Conservation (phyloP, 305 asterid species). For the Fraxinus sp. region DNA sequence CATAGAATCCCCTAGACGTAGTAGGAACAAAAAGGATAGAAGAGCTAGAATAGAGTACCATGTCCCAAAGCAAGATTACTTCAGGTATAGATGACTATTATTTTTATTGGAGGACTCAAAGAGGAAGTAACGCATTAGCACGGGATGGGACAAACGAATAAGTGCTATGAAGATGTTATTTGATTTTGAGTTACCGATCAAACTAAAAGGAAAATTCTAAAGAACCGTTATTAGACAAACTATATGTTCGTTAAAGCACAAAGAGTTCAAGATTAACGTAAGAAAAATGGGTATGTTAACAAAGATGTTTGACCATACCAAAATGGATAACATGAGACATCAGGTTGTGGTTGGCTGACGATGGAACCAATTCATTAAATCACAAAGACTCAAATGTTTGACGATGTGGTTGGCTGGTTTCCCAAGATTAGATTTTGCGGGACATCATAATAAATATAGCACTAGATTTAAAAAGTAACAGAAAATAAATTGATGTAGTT, state of each 20-base stretch:
- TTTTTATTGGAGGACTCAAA: background rate
- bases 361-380: background rate
- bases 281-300: background rate
- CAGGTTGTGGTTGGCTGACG: background rate
- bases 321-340: background rate
- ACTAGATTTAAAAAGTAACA: background rate
- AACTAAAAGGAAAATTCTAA: background rate
- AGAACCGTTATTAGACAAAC: background rate
- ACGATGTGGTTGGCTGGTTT: background rate
- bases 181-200: background rate
- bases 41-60: background rate
- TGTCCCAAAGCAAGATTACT: background rate
- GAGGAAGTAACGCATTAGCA: background rate
- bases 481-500: background rate
- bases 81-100: background rate
- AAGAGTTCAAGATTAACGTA: background rate
- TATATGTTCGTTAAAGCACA: background rate
- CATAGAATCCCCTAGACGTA: background rate
- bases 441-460: background rate
- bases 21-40: background rate
- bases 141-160: background rate
- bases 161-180: background rate
- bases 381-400: background rate
- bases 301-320: background rate
- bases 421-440: background rate